A percentile compares a stretch with the other conserved stretches of the same genome.
phyloP scores from a whole-genome alignment of 768 basidiomycete genomes.

The Tricholoma hemisulphureum region DNA sequence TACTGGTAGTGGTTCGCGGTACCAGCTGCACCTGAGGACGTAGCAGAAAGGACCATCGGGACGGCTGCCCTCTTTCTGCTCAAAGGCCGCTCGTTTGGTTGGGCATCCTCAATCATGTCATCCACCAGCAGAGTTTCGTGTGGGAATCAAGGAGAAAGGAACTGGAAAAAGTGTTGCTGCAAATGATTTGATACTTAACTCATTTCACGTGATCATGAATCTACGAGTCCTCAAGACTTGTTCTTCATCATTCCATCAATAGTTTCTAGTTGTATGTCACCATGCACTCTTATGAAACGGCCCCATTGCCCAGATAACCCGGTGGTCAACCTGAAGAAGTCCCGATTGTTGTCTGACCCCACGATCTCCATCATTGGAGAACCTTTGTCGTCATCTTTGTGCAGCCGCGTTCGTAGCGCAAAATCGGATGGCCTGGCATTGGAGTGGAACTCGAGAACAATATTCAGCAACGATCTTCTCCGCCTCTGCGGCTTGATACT shows the following conservation, averaged over 20 bases:
- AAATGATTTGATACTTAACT: no score
- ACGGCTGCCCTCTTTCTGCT: constrained; percentile 12
- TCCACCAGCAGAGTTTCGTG: constrained; percentile 6
- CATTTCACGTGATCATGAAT: no score
- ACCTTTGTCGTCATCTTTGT: background rate
- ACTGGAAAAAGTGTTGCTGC: no score
- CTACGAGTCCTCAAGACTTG: background rate
- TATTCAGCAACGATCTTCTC: background rate
- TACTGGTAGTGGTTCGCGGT: no score
- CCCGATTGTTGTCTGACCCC: background rate
- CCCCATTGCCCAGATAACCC: background rate
- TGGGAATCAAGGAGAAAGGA: no score
- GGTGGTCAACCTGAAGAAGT: background rate
- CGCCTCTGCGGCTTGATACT: background rate
- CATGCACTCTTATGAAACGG: background rate
- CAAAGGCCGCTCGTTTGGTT: constrained; percentile 14
- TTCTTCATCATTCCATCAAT: no score
- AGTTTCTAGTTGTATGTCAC: background rate
- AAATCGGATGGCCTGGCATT: background rate
- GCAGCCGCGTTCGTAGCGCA: background rate
- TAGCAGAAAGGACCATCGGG: constrained; percentile 7
- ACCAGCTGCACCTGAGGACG: no score
- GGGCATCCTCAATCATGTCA: constrained; percentile 20
- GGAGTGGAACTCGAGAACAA: background rate
- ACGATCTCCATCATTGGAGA: background rate